These are phyloP conservation scores for Mycena albidolilacea DNA, from an alignment of 768 basidiomycete genomes.

Conservation along the genomic window DNA sequence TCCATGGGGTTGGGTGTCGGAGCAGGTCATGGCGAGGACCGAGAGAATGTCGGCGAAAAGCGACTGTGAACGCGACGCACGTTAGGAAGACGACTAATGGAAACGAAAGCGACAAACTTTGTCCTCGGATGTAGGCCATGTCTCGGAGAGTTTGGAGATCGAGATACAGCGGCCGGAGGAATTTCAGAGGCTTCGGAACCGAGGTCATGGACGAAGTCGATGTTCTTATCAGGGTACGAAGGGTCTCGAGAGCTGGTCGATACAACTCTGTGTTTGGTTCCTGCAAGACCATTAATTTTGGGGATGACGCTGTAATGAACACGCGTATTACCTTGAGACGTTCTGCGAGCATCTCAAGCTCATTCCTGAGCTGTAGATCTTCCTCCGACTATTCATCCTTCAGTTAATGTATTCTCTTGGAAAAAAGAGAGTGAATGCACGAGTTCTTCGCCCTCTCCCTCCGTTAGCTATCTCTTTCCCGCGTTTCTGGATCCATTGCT, in stretches of 20 bases:
- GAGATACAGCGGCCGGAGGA: too few relatives aligned
- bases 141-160: too few relatives aligned
- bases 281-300: slow-evolving; percentile 58
- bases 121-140: too few relatives aligned
- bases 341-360: slow-evolving; percentile 97
- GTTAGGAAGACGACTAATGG: too few relatives aligned
- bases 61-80: too few relatives aligned
- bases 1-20: too few relatives aligned
- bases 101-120: too few relatives aligned
- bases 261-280: slow-evolving; percentile 91
- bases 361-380: slow-evolving; percentile 91
- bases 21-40: too few relatives aligned
- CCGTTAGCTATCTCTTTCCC: slow-evolving; percentile 64
- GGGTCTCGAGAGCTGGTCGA: slow-evolving; percentile 91
- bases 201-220: slow-evolving; percentile 99
- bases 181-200: too few relatives aligned
- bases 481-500: too few relatives aligned
- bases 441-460: slow-evolving; percentile 82
- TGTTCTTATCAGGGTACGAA: slow-evolving; percentile 87
- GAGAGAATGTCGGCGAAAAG: too few relatives aligned
- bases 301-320: slow-evolving; percentile 14
- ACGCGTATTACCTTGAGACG: slow-evolving; percentile 79
- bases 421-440: slow-evolving; percentile 62
- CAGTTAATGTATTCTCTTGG: slow-evolving; percentile 24
- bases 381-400: slow-evolving; percentile 83